These are phyloP conservation scores for Agrocybe praecox DNA, from an alignment of 768 basidiomycete genomes.

Conservation along the genomic window DNA sequence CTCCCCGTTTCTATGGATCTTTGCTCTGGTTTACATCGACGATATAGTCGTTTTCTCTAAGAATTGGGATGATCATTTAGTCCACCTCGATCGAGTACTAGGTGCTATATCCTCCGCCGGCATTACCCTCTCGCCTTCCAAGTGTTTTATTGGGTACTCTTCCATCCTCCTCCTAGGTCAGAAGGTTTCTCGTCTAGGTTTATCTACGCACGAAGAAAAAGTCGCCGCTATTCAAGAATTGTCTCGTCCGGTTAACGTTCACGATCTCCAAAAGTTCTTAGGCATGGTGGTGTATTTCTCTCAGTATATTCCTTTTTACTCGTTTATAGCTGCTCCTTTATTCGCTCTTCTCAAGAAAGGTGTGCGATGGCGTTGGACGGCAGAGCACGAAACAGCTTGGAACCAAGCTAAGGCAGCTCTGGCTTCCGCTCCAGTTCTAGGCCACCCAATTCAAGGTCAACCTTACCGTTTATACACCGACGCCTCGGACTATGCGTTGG, in stretches of 20 bases:
- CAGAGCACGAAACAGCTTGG: neutral
- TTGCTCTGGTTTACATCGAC: slow-evolving; percentile 43
- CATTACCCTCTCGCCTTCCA: slow-evolving; percentile 32
- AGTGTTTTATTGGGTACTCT: no score
- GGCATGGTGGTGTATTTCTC: slow-evolving; percentile 7
- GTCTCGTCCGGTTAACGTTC: slow-evolving; percentile 17
- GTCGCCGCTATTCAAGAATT: slow-evolving; percentile 31
- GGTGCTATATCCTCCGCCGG: slow-evolving; percentile 23
- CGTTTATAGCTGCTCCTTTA: neutral
- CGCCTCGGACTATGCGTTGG: slow-evolving; percentile 31
- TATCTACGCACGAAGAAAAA: slow-evolving; percentile 37
- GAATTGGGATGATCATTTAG: no score
- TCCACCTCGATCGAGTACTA: slow-evolving; percentile 29
- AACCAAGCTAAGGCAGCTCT: neutral
- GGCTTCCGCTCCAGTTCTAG: neutral
- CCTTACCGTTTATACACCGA: slow-evolving; percentile 40
- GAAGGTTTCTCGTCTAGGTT: slow-evolving; percentile 32
- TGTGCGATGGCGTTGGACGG: slow-evolving; percentile 5
- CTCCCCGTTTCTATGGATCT: slow-evolving; percentile 38
- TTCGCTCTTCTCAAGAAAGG: no score
- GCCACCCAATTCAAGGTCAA: neutral
- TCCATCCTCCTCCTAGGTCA: no score
- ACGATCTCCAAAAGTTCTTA: slow-evolving; percentile 25
- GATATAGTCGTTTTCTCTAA: slow-evolving; percentile 42
- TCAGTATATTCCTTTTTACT: slow-evolving; percentile 2